Evolutionary conservation across 2,329 filamentous ascomycete genomes (phyloP), one percentile per base, ranked within the genome.

Genomic region (Pyricularia sp.): DNA sequence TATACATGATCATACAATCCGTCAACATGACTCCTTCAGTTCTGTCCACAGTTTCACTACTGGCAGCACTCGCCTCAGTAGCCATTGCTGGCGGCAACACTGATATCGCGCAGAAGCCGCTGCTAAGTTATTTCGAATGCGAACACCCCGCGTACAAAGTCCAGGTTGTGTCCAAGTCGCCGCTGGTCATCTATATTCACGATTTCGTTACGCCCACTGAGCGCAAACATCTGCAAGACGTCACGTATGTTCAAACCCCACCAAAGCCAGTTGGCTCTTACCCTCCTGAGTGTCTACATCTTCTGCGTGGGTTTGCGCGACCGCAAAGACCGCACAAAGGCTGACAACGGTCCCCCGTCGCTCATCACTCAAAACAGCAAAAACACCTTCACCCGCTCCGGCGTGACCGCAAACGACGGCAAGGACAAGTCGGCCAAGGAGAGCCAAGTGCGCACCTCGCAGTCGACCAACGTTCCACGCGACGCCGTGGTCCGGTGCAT

Each of bases 181-280:
- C 80, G 8, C 71, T 82, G 3, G 78, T 82, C 2, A 76, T 82
- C 40, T 82, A 82, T 69, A 73, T 82, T 26, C 74, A 75, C 67
- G 73, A 78, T 68, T 82, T 82, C 66, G 64, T 82, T 31, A 79
- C 77, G 0, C 64, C 70, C 5, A 68, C 72, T 1, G 80, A 82
- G 69, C 73, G 76, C 0, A 66, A 69, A 13, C 76, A 81, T 67
- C 71, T 82, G 7, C 73, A 76, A 33, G 71, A 74, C 1, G 70
- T 79, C n/a, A 79, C 77, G 78, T 79, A 67, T 31, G 72, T 26
- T 19, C 5, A 53, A 26, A 2, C 16, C 30, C 60, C 30, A 31
- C 9, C 33, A 22, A n/a, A n/a, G 30, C 19, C 5, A 30, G 2
- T 33, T 33, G 16, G 7, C 26, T 8, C 10, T 61, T 31, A 44